phyloP scores from a whole-genome alignment of 2,329 filamentous ascomycete species.

The Fusarium sp. region DNA sequence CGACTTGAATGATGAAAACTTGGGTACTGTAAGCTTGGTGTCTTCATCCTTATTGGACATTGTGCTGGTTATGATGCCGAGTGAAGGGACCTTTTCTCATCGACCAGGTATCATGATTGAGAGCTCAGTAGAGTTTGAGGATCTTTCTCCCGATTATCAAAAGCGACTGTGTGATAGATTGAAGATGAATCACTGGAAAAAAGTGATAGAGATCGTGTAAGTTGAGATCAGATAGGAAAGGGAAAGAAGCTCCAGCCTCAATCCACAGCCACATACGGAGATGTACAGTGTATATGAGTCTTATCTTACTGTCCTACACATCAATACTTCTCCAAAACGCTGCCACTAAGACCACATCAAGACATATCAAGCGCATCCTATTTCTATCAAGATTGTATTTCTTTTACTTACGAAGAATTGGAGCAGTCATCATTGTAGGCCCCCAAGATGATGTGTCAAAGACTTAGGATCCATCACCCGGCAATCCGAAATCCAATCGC shows the following conservation, averaged over 20 bases:
- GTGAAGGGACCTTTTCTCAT: constrained; percentile 22
- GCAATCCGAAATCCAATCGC: not conserved
- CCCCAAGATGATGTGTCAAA: not conserved
- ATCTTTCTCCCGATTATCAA: not conserved
- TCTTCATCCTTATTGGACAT: constrained; percentile 47
- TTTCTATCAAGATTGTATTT: not conserved
- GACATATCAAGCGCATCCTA: not conserved
- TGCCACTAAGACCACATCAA: not conserved
- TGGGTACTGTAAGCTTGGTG: constrained; percentile 62
- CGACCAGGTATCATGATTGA: not conserved
- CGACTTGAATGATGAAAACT: constrained; percentile 77
- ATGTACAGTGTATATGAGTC: not conserved
- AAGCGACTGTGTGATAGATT: not conserved
- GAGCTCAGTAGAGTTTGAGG: no score
- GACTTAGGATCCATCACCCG: not conserved
- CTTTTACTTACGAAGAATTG: no score
- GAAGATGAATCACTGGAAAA: not conserved
- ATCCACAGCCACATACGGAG: constrained; percentile 13
- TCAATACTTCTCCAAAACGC: not conserved
- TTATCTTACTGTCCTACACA: not conserved
- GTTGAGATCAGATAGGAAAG: constrained; percentile 7
- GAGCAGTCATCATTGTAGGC: not conserved
- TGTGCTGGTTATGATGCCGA: constrained; percentile 10
- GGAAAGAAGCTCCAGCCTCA: constrained; percentile 6
- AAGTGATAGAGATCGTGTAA: constrained; percentile 7